A percentile compares a stretch with the other conserved stretches of the same genome.
phyloP scores from a whole-genome alignment of 2,329 filamentous ascomycete genomes.

The Hypoxylon sp. region DNA sequence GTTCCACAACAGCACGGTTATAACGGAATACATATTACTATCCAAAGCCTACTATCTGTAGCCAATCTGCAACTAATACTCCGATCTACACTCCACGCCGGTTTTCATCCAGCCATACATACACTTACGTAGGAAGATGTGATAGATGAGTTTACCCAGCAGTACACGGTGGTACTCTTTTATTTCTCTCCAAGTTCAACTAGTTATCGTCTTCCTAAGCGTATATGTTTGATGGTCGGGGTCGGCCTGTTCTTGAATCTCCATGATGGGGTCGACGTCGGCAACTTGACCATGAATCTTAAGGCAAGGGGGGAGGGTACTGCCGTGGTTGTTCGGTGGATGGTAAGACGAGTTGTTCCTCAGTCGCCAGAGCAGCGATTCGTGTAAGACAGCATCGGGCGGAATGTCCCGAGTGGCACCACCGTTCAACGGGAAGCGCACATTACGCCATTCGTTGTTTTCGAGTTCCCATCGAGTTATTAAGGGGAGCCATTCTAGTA shows the following conservation, averaged over 20 bases:
- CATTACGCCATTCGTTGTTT: conserved; percentile 49
- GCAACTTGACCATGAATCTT: conserved; percentile 41
- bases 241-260: conserved; percentile 10
- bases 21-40: not conserved
- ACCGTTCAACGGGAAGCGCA: conserved; percentile 55
- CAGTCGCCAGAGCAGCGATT: conserved; percentile 53
- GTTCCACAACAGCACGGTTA: not conserved
- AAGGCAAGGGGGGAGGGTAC: conserved; percentile 48
- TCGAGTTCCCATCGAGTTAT: conserved; percentile 57
- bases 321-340: conserved; percentile 53
- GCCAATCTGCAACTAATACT: not conserved
- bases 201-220: conserved; percentile 19
- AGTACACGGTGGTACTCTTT: not conserved
- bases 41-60: not conserved
- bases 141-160: not conserved
- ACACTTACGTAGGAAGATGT: not conserved
- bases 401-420: conserved; percentile 56
- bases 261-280: conserved; percentile 23
- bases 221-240: conserved; percentile 27
- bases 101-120: not conserved
- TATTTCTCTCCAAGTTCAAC: not conserved
- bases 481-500: conserved; percentile 54
- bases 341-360: conserved; percentile 46
- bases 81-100: not conserved
- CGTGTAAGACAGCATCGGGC: conserved; percentile 54